Percentiles rank a stretch among this genome's conserved stretches.
phyloP scores from a whole-genome alignment of 768 basidiomycete genomes.

The Tylopilus felleus region DNA sequence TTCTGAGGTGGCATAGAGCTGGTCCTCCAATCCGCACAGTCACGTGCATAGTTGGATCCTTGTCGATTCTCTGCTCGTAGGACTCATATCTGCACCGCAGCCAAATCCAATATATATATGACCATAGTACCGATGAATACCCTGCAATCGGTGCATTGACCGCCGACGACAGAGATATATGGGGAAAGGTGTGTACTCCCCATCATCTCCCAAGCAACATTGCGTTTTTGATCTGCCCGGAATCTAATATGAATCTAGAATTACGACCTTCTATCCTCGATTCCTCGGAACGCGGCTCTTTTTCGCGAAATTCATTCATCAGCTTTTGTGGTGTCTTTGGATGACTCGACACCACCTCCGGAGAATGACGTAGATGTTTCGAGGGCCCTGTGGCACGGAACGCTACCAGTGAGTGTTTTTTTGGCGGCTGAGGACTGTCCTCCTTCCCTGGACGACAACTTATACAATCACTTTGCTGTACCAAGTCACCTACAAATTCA shows the following conservation, averaged over 20 bases:
- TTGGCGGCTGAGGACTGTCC: constrained; percentile 12
- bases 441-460: neutral
- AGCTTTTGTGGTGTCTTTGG: too few species aligned
- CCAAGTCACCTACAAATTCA: constrained; percentile 24
- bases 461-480: neutral
- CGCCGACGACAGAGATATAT: constrained; percentile 76
- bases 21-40: neutral
- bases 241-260: constrained; percentile 41
- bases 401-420: constrained; percentile 43
- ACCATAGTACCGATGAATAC: constrained; percentile 57
- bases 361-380: constrained; percentile 54
- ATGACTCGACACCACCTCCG: constrained; percentile 50
- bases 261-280: constrained; percentile 55
- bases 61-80: neutral
- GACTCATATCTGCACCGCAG: constrained; percentile 34
- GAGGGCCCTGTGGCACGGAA: constrained; percentile 80
- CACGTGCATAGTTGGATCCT: neutral
- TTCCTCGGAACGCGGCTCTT: constrained; percentile 59
- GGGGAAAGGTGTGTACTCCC: constrained; percentile 65
- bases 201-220: neutral
- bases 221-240: neutral
- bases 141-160: constrained; percentile 77
- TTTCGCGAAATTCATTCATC: constrained; percentile 72
- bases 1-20: too few species aligned
- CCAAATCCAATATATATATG: constrained; percentile 70